Percentiles rank a stretch among this genome's conserved stretches.
phyloP scores from a whole-genome alignment of 805 yeast genomes.

The Komagataella ulmi region DNA sequence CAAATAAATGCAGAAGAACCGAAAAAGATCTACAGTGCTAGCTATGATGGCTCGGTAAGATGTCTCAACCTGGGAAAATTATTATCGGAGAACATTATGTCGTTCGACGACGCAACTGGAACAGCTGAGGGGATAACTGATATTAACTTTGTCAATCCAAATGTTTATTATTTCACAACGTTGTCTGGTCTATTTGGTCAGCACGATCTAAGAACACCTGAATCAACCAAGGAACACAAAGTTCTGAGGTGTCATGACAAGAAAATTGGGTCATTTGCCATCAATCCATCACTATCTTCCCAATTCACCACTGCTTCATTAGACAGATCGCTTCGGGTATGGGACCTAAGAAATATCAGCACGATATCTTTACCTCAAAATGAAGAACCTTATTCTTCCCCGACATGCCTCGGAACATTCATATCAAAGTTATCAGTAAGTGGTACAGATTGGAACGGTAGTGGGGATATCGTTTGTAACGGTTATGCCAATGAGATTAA shows the following conservation, averaged over 20 bases:
- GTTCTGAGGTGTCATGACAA: slow-evolving; percentile 68
- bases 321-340: slow-evolving; percentile 70
- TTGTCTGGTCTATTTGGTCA: slow-evolving; percentile 66
- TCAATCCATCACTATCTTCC: slow-evolving; percentile 53
- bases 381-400: slow-evolving; percentile 24
- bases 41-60: slow-evolving; percentile 85
- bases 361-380: slow-evolving; percentile 48
- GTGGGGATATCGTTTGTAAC: slow-evolving; percentile 68
- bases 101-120: slow-evolving; percentile 38
- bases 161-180: slow-evolving; percentile 61
- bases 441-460: slow-evolving; percentile 69
- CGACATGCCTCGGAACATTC: slow-evolving; percentile 46
- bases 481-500: slow-evolving; percentile 85
- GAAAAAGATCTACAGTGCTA: slow-evolving; percentile 48
- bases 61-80: slow-evolving; percentile 51
- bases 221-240: slow-evolving; percentile 8
- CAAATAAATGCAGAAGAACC: slow-evolving; percentile 35
- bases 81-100: slow-evolving; percentile 47
- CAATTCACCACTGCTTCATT: slow-evolving; percentile 82
- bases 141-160: slow-evolving; percentile 41
- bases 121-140: slow-evolving; percentile 64
- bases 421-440: slow-evolving; percentile 71
- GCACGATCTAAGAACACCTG: slow-evolving; percentile 47
- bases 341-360: slow-evolving; percentile 62
- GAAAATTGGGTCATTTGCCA: slow-evolving; percentile 80